These are phyloP conservation scores for Rozella allomycis DNA, from an alignment of 371 early-diverging fungal genomes.

Conservation along the genomic window DNA sequence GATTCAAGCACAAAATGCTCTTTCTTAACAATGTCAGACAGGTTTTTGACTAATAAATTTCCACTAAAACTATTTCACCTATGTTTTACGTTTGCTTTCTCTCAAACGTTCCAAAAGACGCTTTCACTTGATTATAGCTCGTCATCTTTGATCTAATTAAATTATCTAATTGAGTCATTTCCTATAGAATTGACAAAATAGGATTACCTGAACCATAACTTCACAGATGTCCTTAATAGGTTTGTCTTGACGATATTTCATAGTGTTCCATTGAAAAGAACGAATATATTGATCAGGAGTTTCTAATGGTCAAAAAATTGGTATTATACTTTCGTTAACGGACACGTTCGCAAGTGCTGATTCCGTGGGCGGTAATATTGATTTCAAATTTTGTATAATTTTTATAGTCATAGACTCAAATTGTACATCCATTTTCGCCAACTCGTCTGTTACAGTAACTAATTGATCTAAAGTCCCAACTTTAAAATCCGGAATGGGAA, in stretches of 20 bases:
- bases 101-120: constrained; percentile 47
- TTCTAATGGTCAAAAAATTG: constrained; percentile 19
- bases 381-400: constrained; percentile 50
- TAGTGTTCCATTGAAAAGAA: constrained; percentile 78
- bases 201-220: constrained; percentile 28
- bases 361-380: constrained; percentile 25
- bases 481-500: constrained; percentile 14
- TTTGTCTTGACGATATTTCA: constrained; percentile 84
- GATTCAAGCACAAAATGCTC: constrained; percentile 74
- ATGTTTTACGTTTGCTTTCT: constrained; percentile 46
- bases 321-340: constrained; percentile 56
- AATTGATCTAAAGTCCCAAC: constrained; percentile 83
- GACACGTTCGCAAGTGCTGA: constrained; percentile 29
- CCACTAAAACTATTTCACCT: constrained; percentile 30
- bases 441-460: constrained; percentile 72
- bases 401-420: constrained; percentile 53
- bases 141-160: constrained; percentile 65
- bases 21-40: constrained; percentile 69
- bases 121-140: constrained; percentile 56
- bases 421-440: constrained; percentile 52
- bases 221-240: constrained; percentile 60
- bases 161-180: constrained; percentile 58
- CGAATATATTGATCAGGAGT: constrained; percentile 55
- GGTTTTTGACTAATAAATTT: constrained; percentile 60
- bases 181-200: constrained; percentile 19